phyloP scores from a whole-genome alignment of 2,329 filamentous ascomycete species.

The Epichloe hybrida region DNA sequence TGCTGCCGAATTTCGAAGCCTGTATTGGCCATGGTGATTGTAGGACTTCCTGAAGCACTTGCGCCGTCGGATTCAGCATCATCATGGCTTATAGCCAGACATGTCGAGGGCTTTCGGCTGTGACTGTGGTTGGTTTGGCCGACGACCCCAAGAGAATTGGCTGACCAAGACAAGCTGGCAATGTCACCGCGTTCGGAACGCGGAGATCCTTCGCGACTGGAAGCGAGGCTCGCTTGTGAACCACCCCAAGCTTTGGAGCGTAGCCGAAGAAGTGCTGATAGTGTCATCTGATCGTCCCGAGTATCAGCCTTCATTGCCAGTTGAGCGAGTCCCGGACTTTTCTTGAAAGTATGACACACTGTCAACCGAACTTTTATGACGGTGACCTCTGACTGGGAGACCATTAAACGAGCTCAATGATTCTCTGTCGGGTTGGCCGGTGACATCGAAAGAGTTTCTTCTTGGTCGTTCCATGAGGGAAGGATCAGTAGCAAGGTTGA shows the following conservation, averaged over 20 bases:
- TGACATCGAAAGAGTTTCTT: not conserved
- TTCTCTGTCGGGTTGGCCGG: not conserved
- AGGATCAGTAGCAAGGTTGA: not conserved
- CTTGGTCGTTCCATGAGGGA: not conserved
- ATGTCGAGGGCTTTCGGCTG: conserved; percentile 34
- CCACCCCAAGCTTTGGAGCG: conserved; percentile 69
- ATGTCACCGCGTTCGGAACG: conserved; percentile 35
- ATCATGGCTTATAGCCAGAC: conserved; percentile 34
- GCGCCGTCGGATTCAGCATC: conserved; percentile 33
- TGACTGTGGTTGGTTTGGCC: conserved; percentile 14
- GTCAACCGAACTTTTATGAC: conserved; percentile 45
- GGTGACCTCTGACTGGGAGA: conserved; percentile 25
- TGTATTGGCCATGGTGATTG: conserved; percentile 29
- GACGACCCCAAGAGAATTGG: conserved; percentile 4
- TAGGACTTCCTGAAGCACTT: conserved; percentile 36
- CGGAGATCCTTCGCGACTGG: conserved; percentile 37
- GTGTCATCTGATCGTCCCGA: conserved; percentile 54
- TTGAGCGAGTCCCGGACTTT: conserved; percentile 64
- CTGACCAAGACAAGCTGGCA: conserved; percentile 1
- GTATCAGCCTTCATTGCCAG: conserved; percentile 51
- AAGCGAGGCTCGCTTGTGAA: conserved; percentile 58
- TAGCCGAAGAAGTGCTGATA: conserved; percentile 59
- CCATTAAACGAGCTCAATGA: conserved; percentile 7
- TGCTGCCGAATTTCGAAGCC: conserved; percentile 4
- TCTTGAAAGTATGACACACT: conserved; percentile 59